These are phyloP conservation scores for Hondaea fermentalgiana DNA, from an alignment of 108 stramenopile species.

Conservation along the genomic window DNA sequence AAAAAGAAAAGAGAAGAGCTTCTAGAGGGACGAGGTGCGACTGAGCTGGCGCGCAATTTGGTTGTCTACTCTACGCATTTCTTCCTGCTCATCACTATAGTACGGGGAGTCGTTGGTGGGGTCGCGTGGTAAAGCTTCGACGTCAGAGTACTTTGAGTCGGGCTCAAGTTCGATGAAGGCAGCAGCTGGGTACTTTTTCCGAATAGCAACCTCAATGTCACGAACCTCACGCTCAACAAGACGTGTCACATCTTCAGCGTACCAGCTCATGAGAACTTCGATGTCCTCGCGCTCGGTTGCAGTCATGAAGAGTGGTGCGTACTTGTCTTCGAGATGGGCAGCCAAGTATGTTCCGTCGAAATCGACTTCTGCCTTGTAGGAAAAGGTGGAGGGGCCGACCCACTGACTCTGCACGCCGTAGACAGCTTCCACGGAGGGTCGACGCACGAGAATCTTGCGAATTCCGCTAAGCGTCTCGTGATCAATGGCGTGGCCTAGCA, in stretches of 20 bases:
- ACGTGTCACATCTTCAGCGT: slow-evolving; percentile 95
- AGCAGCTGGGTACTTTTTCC: slow-evolving; percentile 77
- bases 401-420: slow-evolving; percentile 82
- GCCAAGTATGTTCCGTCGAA: slow-evolving; percentile 95
- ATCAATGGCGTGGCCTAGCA: slow-evolving; percentile 86
- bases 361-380: slow-evolving; percentile 95
- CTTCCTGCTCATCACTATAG: background rate
- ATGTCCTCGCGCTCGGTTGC: background rate
- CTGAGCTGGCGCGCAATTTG: background rate
- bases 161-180: slow-evolving; percentile 95
- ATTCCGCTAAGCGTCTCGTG: slow-evolving; percentile 67
- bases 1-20: no score
- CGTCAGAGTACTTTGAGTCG: slow-evolving; percentile 49
- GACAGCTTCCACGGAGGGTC: slow-evolving; percentile 74
- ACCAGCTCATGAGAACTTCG: slow-evolving; percentile 54
- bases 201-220: slow-evolving; percentile 80
- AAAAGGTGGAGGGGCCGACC: slow-evolving; percentile 89
- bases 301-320: background rate
- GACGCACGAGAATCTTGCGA: slow-evolving; percentile 62
- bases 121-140: background rate
- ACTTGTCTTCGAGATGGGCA: slow-evolving; percentile 56
- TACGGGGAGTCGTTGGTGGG: background rate
- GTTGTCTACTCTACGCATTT: background rate
- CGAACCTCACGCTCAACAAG: slow-evolving; percentile 84
- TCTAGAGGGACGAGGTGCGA: background rate